phyloP scores from a whole-genome alignment of 257 asterid genomes.

The Nicotiana noctiflora region DNA sequence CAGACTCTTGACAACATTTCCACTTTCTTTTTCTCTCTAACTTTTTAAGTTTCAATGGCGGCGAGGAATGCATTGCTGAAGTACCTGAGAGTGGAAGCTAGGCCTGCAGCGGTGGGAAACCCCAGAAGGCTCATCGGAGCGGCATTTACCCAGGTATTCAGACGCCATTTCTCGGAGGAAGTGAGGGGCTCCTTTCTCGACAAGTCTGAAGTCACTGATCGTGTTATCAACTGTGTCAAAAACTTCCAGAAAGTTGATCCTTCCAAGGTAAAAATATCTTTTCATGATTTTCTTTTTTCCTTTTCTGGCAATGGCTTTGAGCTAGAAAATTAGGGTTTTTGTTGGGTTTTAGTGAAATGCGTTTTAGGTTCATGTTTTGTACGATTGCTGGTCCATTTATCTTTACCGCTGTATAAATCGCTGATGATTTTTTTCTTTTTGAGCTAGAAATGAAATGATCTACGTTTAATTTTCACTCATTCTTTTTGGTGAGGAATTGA shows the following conservation, averaged over 20 bases:
- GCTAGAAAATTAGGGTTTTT: background rate
- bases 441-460: background rate
- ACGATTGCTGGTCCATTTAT: background rate
- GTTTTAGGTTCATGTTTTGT: background rate
- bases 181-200: slow-evolving; percentile 9
- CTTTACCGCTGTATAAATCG: background rate
- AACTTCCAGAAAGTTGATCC: slow-evolving; percentile 8
- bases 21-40: background rate
- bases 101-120: background rate
- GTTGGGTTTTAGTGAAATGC: too few relatives aligned
- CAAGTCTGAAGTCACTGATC: slow-evolving; percentile 6
- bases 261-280: background rate
- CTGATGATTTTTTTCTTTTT: background rate
- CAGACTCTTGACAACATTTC: too few relatives aligned
- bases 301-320: background rate
- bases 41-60: background rate
- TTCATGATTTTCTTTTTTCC: background rate
- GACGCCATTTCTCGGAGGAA: background rate
- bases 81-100: background rate
- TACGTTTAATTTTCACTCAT: too few relatives aligned
- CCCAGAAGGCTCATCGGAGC: background rate
- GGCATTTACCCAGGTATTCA: background rate
- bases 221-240: background rate
- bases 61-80: slow-evolving; percentile 1
- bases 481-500: background rate